Base-by-base conservation (phyloP, 352 stramenopile species). In the Phytophthora melonis region DNA sequence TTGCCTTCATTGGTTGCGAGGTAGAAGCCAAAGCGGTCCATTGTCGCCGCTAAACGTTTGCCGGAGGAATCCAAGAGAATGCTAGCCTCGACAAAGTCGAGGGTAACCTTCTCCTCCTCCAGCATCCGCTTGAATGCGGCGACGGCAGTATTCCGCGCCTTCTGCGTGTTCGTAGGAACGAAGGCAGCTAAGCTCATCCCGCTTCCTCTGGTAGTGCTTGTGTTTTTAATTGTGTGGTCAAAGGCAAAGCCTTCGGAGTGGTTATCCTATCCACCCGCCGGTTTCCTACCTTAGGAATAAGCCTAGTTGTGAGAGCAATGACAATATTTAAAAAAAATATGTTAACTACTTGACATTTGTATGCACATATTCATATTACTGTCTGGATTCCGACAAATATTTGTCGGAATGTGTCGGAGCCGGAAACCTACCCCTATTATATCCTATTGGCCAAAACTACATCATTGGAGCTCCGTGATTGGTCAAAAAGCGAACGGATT, bases 1-100 rank as follows among this genome's bases (percentile, higher is more conserved):
- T 70, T 69, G 58, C 63, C 54, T 63, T 70, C 53, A 11, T 70
- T 56, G 7, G 56, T 58, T 5, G 63, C 53, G 1, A 70, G 54
- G 47, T 70, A 70, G 30, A 52, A 70, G 0, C 54, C 55, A 25
- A 70, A 64, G 0, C 45, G 55, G 18, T 70, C 55, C 63, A 64
- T 62, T 19, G 13, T 39, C 18, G 34, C 18, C 3, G 65, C 64
- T 5, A 71, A 36, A 32, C 55, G 56, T n/a, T 59, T 71, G 25
- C 55, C 47, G 0, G 57, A 54, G 3, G 1, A n/a, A 16, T 67
- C 58, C 1, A 6, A 13, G 4, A 58, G 25, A 58, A 67, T 57
- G 19, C 45, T 67, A 56, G 57, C 66, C 5, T 50, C 34, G 11
- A 63, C 8, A 52, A 41, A 58, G 1, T 58, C 65, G 21, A 72